Base-by-base conservation (phyloP, 1,284 basidiomycete genomes). In the Trichosporon faecale region DNA sequence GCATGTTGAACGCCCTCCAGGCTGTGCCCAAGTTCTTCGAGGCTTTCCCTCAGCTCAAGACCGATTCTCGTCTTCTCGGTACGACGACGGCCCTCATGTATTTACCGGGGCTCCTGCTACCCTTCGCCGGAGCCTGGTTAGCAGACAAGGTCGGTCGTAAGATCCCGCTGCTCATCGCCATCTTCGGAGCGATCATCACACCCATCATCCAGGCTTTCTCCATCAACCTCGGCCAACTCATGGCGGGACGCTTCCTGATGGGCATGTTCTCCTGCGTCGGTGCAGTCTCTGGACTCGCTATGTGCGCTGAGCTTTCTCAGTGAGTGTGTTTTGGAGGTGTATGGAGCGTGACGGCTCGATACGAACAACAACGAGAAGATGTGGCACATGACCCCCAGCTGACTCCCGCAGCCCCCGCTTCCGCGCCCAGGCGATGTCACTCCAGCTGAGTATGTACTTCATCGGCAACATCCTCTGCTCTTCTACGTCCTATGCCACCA, bases 221-320 rank as follows among this genome's bases (percentile, higher is more conserved):
- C 8, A 21, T 66, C 52, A 40, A 31, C 5, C 64, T 69, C 40
- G 57, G 25, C 18, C 68, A 69, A 18, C 14, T 69, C 8, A 69
- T 69, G 16, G 68, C 31, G 2, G 68, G 68, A 4, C 64, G 68
- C 7, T 69, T 69, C 57, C 65, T 69, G 27, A 69, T 66, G 68
- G 68, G 68, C 55, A 61, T 11, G 21, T 66, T 69, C 44, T 63
- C 57, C 7, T 69, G 52, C 16, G 40, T 69, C 14, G 68, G 65
- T 1, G 57, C 57, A 11, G 65, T 69, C 3, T 66, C 68, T 1
- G 68, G 68, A 18, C 40, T 69, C 1, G 65, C 65, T 18, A 66
- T 69, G 68, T 69, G 68, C 29, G 68, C 68, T 27, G 68, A 69
- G 57, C 64, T 69, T 7, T 49, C 64, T 3, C 68, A 67, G 63